Percentiles rank a stretch among this genome's conserved stretches.
Evolutionary conservation across 2,329 filamentous ascomycete genomes (phyloP).

Genomic region (Hymenoscyphus salicellus): DNA sequence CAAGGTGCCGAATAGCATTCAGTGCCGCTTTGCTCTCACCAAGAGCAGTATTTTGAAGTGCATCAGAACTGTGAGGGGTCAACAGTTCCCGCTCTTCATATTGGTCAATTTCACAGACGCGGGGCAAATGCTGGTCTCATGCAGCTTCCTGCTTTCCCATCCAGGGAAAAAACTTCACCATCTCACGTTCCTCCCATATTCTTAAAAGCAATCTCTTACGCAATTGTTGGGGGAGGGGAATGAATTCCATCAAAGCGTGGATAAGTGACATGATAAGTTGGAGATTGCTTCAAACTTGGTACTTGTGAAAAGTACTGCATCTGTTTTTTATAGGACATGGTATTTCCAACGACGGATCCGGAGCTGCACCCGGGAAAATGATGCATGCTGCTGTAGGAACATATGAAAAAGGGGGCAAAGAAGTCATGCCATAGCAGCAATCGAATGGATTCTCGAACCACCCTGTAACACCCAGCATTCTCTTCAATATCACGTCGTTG

Average conservation of each 20-base stretch:
- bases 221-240: background rate
- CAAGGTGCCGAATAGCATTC: background rate
- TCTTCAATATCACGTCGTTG: too few relatives aligned
- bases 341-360: background rate
- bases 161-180: background rate
- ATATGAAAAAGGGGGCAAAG: background rate
- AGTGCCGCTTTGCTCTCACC: background rate
- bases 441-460: too few relatives aligned
- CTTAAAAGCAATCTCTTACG: background rate
- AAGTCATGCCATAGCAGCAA: background rate
- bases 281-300: too few relatives aligned
- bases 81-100: background rate
- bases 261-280: background rate
- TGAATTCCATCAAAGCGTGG: background rate
- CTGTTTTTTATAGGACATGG: background rate
- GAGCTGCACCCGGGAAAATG: background rate
- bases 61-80: slow-evolving; percentile 2
- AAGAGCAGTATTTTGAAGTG: background rate
- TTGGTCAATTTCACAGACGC: background rate
- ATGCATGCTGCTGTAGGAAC: background rate
- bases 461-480: too few relatives aligned
- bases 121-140: background rate
- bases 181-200: background rate
- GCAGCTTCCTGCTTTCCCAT: background rate
- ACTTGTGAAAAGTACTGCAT: too few relatives aligned